Evolutionary conservation across 1,139 yeast species (phyloP).

Genomic region (Blastobotrys proliferans): DNA sequence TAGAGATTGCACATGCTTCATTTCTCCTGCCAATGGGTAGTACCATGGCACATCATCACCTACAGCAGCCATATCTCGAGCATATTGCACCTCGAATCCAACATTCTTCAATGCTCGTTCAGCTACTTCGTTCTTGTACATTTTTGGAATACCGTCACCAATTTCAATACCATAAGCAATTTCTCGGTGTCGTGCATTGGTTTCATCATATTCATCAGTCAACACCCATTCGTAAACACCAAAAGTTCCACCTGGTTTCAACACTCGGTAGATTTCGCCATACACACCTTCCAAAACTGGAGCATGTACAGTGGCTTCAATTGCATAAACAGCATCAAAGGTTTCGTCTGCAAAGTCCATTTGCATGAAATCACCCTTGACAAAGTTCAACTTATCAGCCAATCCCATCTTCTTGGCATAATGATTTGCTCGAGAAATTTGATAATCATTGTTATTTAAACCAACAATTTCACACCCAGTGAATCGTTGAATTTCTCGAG

Average conservation of each 20-base stretch:
- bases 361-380: slow-evolving; percentile 98
- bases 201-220: slow-evolving; percentile 90
- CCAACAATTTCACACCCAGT: slow-evolving; percentile 87
- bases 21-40: slow-evolving; percentile 93
- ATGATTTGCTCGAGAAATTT: slow-evolving; percentile 84
- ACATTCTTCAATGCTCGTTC: slow-evolving; percentile 78
- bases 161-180: slow-evolving; percentile 96
- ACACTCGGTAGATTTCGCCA: slow-evolving; percentile 87
- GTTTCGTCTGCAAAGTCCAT: slow-evolving; percentile 90
- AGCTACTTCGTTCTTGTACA: slow-evolving; percentile 84
- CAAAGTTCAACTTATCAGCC: slow-evolving; percentile 72
- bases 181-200: slow-evolving; percentile 83
- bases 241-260: slow-evolving; percentile 95
- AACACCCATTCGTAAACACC: slow-evolving; percentile 99
- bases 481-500: slow-evolving; percentile 90
- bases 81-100: slow-evolving; percentile 77
- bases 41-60: slow-evolving; percentile 95
- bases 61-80: slow-evolving; percentile 77
- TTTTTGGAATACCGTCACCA: slow-evolving; percentile 98
- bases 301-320: slow-evolving; percentile 98
- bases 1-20: slow-evolving; percentile 77
- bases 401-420: slow-evolving; percentile 67
- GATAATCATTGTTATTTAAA: slow-evolving; percentile 91
- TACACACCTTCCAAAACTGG: slow-evolving; percentile 96
- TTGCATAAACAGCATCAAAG: slow-evolving; percentile 96